These are phyloP conservation scores for Rhizophagus prolifer DNA, from an alignment of 192 early-diverging fungal genomes.

Conservation along the genomic window DNA sequence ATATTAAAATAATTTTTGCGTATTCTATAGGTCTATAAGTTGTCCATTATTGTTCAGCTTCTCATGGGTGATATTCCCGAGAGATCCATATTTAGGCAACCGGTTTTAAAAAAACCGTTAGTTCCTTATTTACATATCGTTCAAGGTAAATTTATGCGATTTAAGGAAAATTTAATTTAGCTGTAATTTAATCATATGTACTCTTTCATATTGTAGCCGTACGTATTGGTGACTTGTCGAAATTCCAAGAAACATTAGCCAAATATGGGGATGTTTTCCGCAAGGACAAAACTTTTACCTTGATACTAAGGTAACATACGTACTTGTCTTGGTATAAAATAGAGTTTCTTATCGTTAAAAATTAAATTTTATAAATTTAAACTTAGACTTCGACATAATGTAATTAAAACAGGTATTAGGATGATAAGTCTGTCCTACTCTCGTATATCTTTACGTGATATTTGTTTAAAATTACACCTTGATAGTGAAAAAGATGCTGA, in stretches of 20 bases:
- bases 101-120: constrained; percentile 79
- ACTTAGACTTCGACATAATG: constrained; percentile 93
- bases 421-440: constrained; percentile 96
- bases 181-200: not conserved
- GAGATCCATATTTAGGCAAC: constrained; percentile 87
- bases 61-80: constrained; percentile 99
- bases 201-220: constrained; percentile 60
- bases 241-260: constrained; percentile 87
- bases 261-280: constrained; percentile 75
- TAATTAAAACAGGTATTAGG: constrained; percentile 98
- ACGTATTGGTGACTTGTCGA: constrained; percentile 88
- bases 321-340: constrained; percentile 47
- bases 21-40: constrained; percentile 74
- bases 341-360: not conserved
- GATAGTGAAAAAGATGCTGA: constrained; percentile 99
- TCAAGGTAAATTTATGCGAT: constrained; percentile 57
- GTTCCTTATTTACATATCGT: constrained; percentile 93
- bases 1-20: not conserved
- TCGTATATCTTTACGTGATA: constrained; percentile 93
- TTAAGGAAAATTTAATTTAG: not conserved
- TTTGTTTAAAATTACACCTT: constrained; percentile 94
- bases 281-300: constrained; percentile 84
- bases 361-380: not conserved
- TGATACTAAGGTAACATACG: constrained; percentile 62
- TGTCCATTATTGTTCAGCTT: constrained; percentile 95